Evolutionary conservation across 441 rosid genomes (phyloP).

Genomic region (Biscutella auriculata): DNA sequence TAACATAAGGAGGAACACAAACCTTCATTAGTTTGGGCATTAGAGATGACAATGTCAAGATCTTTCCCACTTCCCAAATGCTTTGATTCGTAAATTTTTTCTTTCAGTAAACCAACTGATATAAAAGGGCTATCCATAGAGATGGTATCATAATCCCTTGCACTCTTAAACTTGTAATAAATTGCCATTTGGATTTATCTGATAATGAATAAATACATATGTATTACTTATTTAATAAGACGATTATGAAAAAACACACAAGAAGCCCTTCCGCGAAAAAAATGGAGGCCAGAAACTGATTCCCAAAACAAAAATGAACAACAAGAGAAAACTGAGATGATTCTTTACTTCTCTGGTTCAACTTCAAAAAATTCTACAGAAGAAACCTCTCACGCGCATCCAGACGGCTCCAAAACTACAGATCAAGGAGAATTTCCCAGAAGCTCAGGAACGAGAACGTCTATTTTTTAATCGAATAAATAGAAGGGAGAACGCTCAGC

Average conservation of each 20-base stretch:
- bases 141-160: constrained; percentile 88
- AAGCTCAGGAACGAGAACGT: background rate
- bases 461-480: background rate
- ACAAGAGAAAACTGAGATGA: constrained; percentile 2
- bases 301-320: background rate
- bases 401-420: background rate
- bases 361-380: background rate
- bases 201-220: constrained; percentile 13
- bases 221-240: constrained; percentile 3
- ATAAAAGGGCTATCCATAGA: constrained; percentile 91
- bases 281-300: background rate
- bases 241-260: background rate
- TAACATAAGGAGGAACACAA: constrained; percentile 35
- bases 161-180: constrained; percentile 98
- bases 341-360: constrained; percentile 19
- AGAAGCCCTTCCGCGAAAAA: background rate
- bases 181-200: constrained; percentile 66
- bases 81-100: constrained; percentile 93
- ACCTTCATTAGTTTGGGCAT: constrained; percentile 98
- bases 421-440: background rate
- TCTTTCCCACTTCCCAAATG: constrained; percentile 96
- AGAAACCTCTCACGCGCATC: constrained; percentile 10
- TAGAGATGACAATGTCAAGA: constrained; percentile 93
- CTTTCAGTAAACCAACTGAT: constrained; percentile 91
- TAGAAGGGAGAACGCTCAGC: background rate